Evolutionary conservation across 176 grass and related monocot genomes (phyloP), one percentile per base, ranked within the genome.

Genomic region (Sorghum bicolor): DNA sequence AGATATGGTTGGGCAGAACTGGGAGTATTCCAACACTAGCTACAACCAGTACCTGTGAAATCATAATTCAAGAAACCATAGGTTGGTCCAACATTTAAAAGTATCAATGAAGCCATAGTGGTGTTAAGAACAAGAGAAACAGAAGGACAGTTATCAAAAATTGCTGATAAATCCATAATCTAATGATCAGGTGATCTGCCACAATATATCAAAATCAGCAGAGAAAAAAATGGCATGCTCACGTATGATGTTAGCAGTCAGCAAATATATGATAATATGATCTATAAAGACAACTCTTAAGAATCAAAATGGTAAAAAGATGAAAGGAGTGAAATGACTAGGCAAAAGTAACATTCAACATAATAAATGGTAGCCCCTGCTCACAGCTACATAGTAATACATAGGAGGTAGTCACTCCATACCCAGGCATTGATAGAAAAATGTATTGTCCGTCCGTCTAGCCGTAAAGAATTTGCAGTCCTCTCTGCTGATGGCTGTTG

Each of bases 391-490:
- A 74, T 74, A 25, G 70, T 66, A 33, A 77, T 77, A 34, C 25
- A 40, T 67, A 92, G 65, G 16, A 83, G 19, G 10, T 69, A 53
- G 41, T 15, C 80, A 84, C 72, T 30, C 19, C 81, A 75, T 95
- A 98, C 96, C 93, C 96, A 98, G 81, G 96, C 96, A 89, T 94
- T 92, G 57, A 95, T 80, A 93, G 93, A 81, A 86, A 96, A 95
- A 70, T 90, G 85, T 83, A 98, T 90, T 75, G 93, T 87, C 38
- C 84, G 80, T 72, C 84, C 73, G 79, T 98, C 88, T 37, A 94
- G 70, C 76, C 77, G 41, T 83, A 94, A 80, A 43, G 92, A 87
- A 83, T 83, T 89, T 85, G 83, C 92, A 82, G 71, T 87, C 82
- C 86, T 91, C 15, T 87, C 84, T 67, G 75, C 20, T 82, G 50